Evolutionary conservation across 208 protist genomes (phyloP), one percentile per base, ranked within the genome.

Genomic region (Trypanosoma rangeli): DNA sequence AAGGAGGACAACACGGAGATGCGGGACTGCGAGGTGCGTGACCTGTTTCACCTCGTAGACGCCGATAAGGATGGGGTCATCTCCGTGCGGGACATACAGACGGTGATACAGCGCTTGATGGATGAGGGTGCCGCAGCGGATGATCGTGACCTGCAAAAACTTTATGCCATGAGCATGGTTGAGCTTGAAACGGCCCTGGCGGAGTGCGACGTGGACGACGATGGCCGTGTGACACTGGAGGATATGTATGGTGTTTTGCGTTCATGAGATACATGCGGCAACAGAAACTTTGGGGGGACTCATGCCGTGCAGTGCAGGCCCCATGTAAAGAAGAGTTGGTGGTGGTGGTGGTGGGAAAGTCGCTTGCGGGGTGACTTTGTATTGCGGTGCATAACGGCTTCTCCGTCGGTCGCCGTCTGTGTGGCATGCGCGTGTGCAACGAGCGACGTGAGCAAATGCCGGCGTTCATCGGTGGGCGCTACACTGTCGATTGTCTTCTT

Each of bases 151-250:
- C 59, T 93, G 52, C 61, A 66, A 9, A 57, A 68, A 29, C 59
- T 93, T 49, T 78, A 62, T 49, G 69, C 55, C 39, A 94, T 94
- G 90, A 80, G 80, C 39, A 63, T 70, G 0, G 63, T 71, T 20
- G 85, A 91, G 66, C 52, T 92, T 18, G 72, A 78, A 13, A 49
- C 63, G 1, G 85, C 84, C 5, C 57, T 93, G 4, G 26, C 55
- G n/a, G 83, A 92, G 68, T 81, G 82, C 44, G 90, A 95, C 53
- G 52, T 90, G 12, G 77, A 95, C 61, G 79, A 68, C 2, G 87
- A 95, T 52, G 90, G 90, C 18, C 31, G 71, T 13, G 76, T 95
- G 5, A 90, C 85, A 9, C 7, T 89, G 16, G 22, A 63, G 5
- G 90, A 95, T 64, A 31, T 95, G 18, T 56, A 46, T 12, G 72